Base-by-base conservation (phyloP, 2,329 filamentous ascomycete species). In the Aspergillus glaucus region DNA sequence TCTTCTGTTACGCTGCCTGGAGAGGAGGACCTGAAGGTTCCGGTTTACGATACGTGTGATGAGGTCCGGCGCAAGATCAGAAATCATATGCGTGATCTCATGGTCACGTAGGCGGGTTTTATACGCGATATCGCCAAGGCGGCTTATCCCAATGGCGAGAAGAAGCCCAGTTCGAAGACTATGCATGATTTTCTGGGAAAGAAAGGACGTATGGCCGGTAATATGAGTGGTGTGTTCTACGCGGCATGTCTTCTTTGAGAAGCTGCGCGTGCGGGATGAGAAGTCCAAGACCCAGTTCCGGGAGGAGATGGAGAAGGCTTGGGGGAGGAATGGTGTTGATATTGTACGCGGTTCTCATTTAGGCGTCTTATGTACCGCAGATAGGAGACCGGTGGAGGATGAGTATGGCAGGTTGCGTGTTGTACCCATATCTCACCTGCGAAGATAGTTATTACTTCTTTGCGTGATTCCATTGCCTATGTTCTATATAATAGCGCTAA, bases 21-120 rank as follows among this genome's bases (percentile, higher is more conserved):
- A 10, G 79, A 84, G 60, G 71, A 71, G 0, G 57, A 62, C 0
- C 68, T 30, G 56, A 49, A 0, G 78, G 15, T 82, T 6, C 63
- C 66, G 1, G 65, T 84, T 28, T 82, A 68, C 57, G 79, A 83
- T 52, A 78, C 75, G 4, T 83, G 79, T 63, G 75, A 82, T 54
- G 77, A 79, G 45, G 60, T 83, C 12, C 75, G 80, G 43, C 73
- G 69, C 59, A 82, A 83, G 67, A 81, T 83, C 56, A 69, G 69
- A 22, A 71, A 72, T 1, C 65, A 78, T 50, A 66, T 83, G 8
- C 60, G 64, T n/a, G 67, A 74, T 43, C 67, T 73, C 0, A 67
- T 67, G 40, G 66, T 80, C 45, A 80, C 75, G 0, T 74, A 79
- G 57, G 75, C 79, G 0, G 68, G 65, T 9, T 79, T 84, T 58